Base-by-base conservation (phyloP, 2,329 filamentous ascomycete species). In the Calycina marina region DNA sequence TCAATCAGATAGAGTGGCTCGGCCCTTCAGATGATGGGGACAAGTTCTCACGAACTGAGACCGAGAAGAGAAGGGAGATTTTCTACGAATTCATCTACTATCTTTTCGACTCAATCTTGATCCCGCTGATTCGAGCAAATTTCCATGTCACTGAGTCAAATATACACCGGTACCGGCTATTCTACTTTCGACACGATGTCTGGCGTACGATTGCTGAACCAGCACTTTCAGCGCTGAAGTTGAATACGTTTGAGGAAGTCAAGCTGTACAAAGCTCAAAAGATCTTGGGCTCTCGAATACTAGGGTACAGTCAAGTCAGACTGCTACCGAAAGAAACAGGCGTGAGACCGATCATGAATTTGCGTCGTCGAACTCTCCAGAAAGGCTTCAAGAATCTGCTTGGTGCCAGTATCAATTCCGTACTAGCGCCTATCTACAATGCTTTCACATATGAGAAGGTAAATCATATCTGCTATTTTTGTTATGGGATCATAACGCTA, bases 121-220 rank as follows among this genome's bases (percentile, higher is more conserved):
- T 96, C 45, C 88, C 90, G 6, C 64, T 98, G 5, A 69, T 96
- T 29, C 73, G 82, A 18, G 75, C 72, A 40, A 86, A 90, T 48
- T 98, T 98, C 48, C 88, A 96, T 50, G 81, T 94, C 22, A 98
- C 90, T 0, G 90, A 98, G 53, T 90, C 85, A 0, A 85, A 73
- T 40, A 63, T 65, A 1, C 73, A 93, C 49, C 75, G 78, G 11
- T 84, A 90, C 46, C 72, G 74, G 16, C 59, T 96, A 1, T 93
- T 93, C 54, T 98, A 84, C 57, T 96, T 94, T 51, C 79, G 88
- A 4, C 90, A 98, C 42, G 90, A 98, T 54, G 65, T 90, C 6
- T 98, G 90, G 90, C 72, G 70, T 31, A 66, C 66, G 25, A 56
- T 96, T 18, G 72, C 77, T 2, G 76, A 86, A 44, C 80, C 85